These are phyloP conservation scores for Thecaphora thlaspeos DNA, from an alignment of 1,284 basidiomycete genomes.

Conservation along the genomic window DNA sequence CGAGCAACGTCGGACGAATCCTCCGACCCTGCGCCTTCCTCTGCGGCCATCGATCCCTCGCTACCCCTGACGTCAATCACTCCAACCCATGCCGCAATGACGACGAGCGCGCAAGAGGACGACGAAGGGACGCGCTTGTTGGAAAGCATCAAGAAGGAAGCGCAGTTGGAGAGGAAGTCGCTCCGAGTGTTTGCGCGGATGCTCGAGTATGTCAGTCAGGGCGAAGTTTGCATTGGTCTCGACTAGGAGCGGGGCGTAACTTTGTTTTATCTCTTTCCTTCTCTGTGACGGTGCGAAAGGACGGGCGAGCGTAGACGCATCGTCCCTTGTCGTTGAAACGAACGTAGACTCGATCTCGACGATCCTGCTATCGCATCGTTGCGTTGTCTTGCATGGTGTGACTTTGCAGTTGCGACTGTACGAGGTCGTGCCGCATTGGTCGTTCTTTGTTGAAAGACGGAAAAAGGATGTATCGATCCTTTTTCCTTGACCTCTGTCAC, in stretches of 20 bases:
- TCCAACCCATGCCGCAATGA: not conserved
- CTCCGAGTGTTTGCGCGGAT: constrained; percentile 22
- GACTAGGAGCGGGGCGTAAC: constrained; percentile 2
- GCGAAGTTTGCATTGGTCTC: constrained; percentile 17
- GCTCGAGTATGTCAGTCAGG: constrained; percentile 18
- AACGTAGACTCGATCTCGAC: no score
- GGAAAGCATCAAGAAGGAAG: constrained; percentile 4
- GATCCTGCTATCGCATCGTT: no score
- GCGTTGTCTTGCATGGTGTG: no score
- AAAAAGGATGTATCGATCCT: no score
- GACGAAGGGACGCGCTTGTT: constrained; percentile 2
- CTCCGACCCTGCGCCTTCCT: not conserved
- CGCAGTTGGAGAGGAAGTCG: constrained; percentile 7
- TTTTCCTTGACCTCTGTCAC: no score
- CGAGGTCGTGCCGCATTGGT: no score
- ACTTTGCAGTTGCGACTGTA: no score
- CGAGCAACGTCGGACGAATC: not conserved
- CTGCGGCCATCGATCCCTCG: constrained; percentile 1
- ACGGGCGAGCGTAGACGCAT: not conserved
- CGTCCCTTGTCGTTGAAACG: no score
- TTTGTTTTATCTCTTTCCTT: not conserved
- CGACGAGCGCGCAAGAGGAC: not conserved
- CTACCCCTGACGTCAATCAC: not conserved
- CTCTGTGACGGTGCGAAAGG: not conserved
- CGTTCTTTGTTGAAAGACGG: no score